Evolutionary conservation across 495 filamentous ascomycete genomes (phyloP).

Genomic region (Xanthoparmelia taractica): DNA sequence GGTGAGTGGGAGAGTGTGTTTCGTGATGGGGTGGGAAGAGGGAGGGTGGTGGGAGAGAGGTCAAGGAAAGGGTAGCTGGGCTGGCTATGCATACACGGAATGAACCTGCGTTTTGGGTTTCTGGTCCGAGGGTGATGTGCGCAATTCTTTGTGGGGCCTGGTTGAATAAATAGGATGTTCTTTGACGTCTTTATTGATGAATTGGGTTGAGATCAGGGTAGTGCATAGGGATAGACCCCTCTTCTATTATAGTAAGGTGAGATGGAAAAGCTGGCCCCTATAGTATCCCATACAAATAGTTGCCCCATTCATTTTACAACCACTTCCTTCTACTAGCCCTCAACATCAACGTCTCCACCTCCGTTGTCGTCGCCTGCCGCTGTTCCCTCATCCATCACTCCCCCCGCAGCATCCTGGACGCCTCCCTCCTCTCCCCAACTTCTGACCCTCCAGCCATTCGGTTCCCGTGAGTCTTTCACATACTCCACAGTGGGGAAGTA

Average conservation of each 20-base stretch:
- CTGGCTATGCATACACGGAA: no score
- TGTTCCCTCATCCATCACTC: slow-evolving; percentile 21
- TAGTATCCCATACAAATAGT: neutral
- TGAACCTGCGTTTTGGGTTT: no score
- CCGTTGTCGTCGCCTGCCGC: slow-evolving; percentile 18
- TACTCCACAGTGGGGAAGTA: slow-evolving; percentile 93
- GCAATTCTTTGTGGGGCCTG: no score
- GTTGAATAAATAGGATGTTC: no score
- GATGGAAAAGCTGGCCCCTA: neutral
- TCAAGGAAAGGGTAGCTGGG: no score
- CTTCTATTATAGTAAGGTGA: neutral
- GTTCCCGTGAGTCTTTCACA: slow-evolving; percentile 55
- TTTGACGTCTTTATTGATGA: no score
- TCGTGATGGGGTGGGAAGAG: no score
- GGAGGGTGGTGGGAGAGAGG: no score
- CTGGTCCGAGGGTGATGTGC: no score
- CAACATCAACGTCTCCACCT: slow-evolving; percentile 14
- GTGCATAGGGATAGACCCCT: neutral
- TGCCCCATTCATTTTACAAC: neutral
- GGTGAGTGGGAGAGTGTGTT: no score
- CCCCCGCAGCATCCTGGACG: slow-evolving; percentile 20
- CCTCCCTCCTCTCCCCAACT: slow-evolving; percentile 22
- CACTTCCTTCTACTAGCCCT: neutral
- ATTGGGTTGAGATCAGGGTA: no score
- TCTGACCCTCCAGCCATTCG: slow-evolving; percentile 32